Base-by-base conservation (phyloP, 192 early-diverging fungal species). In the Podochytrium sp. region DNA sequence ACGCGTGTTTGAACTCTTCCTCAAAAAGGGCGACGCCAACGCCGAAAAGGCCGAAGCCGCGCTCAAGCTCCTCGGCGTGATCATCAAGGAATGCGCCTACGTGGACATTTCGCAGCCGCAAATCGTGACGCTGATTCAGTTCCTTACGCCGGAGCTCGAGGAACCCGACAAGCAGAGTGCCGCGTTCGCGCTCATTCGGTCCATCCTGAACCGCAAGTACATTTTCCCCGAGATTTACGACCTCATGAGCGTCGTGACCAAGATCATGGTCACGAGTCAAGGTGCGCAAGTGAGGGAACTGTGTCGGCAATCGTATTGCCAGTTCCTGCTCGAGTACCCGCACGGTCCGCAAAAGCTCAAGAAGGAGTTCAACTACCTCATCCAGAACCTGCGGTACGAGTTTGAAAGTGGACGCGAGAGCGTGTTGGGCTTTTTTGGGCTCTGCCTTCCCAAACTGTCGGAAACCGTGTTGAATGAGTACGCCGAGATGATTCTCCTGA, bases 281-380 rank as follows among this genome's bases (percentile, higher is more conserved):
- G 82, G 84, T 14, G 78, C 73, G 2, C 86, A 92, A 55, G 85
- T 92, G 30, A 90, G 96, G 39, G 93, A 97, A 66, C 81, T 92
- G 47, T 96, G 93, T 57, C 91, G 96, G 6, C 81, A 88, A 39
- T 87, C 90, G 2, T 90, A 90, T 74, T 88, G 96, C 67, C 92
- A 93, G 65, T 99, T 99, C 84, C 81, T 99, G 65, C 83, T 98
- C 76, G 92, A 97, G 70, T 99, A 98, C 79, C 98, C 98, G 40
- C 91, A 96, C 76, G 94, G 96, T 41, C 84, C 88, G 43, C 83
- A 83, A 1, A 85, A 95, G 55, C 79, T 99, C 27, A 80, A 84
- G 64, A 94, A 92, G 71, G 91, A 94, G 69, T 92, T 98, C 86
- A 87, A 82, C 65, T 97, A 94, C 76, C 78, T 98, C 64, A 83